Base-by-base conservation (phyloP, 192 early-diverging fungal genomes). In the Backusella mclennaniae region DNA sequence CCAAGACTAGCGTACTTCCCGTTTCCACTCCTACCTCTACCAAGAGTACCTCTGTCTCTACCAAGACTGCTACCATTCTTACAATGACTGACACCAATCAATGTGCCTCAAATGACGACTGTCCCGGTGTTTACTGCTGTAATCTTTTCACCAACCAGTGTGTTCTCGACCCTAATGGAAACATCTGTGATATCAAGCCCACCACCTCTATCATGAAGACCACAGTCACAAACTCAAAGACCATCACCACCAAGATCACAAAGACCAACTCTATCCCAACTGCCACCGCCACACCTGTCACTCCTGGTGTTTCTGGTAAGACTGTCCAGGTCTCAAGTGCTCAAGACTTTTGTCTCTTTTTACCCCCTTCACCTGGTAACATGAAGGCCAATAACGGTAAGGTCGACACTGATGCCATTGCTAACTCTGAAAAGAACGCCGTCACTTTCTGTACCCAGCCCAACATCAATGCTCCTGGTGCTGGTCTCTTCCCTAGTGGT, bases 381-480 rank as follows among this genome's bases (percentile, higher is more conserved):
- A 77, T 70, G 68, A 68, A 23, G 4, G 49, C 63, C 36, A 69
- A 81, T 33, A 35, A 35, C 15, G 73, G 73, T 1, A 77, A 71
- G 31, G 29, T 63, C 17, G 80, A 81, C 66, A 35, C 29, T 8
- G 78, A 78, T 41, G 78, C 80, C 17, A 87, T 89, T 73, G 81
- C 86, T 12, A 66, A 59, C 7, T 85, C 73, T 38, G 88, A 89
- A 74, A 77, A 81, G 42, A 26, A 67, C 9, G 88, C 83, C 52
- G 71, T 84, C 4, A 73, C 85, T 36, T 89, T 89, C 77, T 89
- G 88, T 71, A 86, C 85, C 21, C 41, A 59, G 2, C 44, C 73
- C 6, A 69, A 76, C 21, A 6, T 79, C 17, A 73, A 78, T 69
- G 84, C 84, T 52, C 84, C 84, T 35, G 77, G 76, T 35, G 82